Base-by-base conservation (phyloP, 805 yeast genomes). In the Debaryomyces hansenii region DNA sequence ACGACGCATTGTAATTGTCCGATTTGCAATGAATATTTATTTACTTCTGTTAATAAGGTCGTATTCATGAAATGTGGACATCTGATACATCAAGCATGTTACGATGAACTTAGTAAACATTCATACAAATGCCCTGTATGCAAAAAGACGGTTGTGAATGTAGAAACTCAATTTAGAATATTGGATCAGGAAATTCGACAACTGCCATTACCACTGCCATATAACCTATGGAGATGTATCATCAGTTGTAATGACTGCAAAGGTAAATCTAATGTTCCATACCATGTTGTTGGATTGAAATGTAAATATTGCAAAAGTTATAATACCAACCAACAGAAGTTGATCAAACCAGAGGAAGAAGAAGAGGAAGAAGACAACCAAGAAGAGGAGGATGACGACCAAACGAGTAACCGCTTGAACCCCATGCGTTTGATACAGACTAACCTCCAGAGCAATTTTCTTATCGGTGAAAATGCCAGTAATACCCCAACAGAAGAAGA, bases 51-150 rank as follows among this genome's bases (percentile, higher is more conserved):
- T 5, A 77, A 74, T 60, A 84, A 90, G 9, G 96, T 90, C 37
- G 96, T 90, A 16, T 90, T 91, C 63, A 90, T 91, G 96, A 73
- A 78, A 41, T 91, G 98, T 67, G 97, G 97, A 2, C 98, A 91
- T 66, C 88, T 96, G 33, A 91, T 91, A 48, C 98, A 91, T 67
- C 89, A 90, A 62, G 59, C 64, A 21, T 91, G 98, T 64, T 90
- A 83, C 63, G 84, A 84, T 50, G 92, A 88, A 53, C 83, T 86
- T 62, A 80, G 88, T n/a, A 78, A 83, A 54, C 90, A 87, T 60
- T 82, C 87, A 12, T 91, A 90, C 73, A 88, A 89, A 62, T 91
- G 98, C 64, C 98, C 98, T 1, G 77, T 88, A 2, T 91, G 98
- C 62, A 84, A 89, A 45, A 82, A 87, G 54, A 85, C 96, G 0